Evolutionary conservation across 768 basidiomycete species (phyloP).

Genomic region (Tylopilus vinaceipallidus): DNA sequence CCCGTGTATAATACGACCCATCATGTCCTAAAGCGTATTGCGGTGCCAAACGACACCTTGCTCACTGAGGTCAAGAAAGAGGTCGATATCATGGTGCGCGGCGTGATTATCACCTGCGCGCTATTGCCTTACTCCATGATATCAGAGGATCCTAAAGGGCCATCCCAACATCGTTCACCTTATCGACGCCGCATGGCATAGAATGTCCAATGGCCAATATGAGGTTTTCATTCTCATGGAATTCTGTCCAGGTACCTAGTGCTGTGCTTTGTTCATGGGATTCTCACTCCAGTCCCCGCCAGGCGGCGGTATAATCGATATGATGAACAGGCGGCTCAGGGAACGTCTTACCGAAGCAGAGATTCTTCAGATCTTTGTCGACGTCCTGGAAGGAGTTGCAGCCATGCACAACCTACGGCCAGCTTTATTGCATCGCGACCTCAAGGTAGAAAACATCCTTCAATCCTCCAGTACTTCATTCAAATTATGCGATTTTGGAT

Average conservation of each 20-base stretch:
- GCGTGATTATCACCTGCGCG: slow-evolving; percentile 7
- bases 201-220: slow-evolving; percentile 76
- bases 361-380: slow-evolving; percentile 96
- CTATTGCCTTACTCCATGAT: slow-evolving; percentile 29
- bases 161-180: slow-evolving; percentile 96
- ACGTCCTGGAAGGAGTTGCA: slow-evolving; percentile 95
- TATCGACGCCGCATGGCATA: slow-evolving; percentile 92
- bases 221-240: slow-evolving; percentile 99
- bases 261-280: not conserved
- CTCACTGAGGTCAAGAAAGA: slow-evolving; percentile 94
- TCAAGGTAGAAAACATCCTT: slow-evolving; percentile 98
- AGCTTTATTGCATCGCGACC: slow-evolving; percentile 90
- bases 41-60: slow-evolving; percentile 85
- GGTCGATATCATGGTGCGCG: slow-evolving; percentile 94
- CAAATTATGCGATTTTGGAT: slow-evolving; percentile 98
- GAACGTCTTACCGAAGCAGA: slow-evolving; percentile 94
- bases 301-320: slow-evolving; percentile 99
- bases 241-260: slow-evolving; percentile 75
- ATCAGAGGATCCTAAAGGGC: slow-evolving; percentile 82
- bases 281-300: slow-evolving; percentile 10
- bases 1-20: slow-evolving; percentile 90
- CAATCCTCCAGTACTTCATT: slow-evolving; percentile 80
- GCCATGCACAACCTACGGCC: slow-evolving; percentile 94
- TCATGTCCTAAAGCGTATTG: slow-evolving; percentile 97
- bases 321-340: slow-evolving; percentile 96